phyloP scores from a whole-genome alignment of 192 early-diverging fungal genomes.

The Phycomyces blakesleeanus region DNA sequence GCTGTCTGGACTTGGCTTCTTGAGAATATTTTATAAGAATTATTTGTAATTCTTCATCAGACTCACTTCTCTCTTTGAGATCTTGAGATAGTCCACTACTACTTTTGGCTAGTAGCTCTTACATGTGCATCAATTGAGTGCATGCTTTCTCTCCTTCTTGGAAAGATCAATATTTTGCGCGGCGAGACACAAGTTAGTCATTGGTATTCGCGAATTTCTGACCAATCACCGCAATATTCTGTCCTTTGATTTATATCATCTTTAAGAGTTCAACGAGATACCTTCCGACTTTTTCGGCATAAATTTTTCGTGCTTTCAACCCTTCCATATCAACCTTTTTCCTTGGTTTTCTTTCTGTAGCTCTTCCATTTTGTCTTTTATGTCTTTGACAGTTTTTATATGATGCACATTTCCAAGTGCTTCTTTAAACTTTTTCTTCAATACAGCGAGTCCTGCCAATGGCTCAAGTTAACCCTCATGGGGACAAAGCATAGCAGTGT shows the following conservation, averaged over 20 bases:
- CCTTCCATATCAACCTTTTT: background rate
- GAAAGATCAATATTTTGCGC: background rate
- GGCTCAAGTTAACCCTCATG: conserved; percentile 99
- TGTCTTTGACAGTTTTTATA: background rate
- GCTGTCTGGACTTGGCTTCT: no score
- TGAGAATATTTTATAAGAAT: no score
- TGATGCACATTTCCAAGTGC: conserved; percentile 84
- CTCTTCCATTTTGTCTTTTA: conserved; percentile 53
- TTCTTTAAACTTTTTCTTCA: conserved; percentile 99
- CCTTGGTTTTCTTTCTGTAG: conserved; percentile 54
- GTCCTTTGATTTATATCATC: background rate
- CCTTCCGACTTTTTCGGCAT: background rate
- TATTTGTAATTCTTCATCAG: no score
- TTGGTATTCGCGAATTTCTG: background rate
- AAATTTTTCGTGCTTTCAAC: background rate
- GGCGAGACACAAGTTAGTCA: background rate
- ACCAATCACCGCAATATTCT: background rate
- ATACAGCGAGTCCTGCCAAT: conserved; percentile 71
- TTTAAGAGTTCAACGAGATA: background rate
- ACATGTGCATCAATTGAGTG: no score
- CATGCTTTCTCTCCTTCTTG: background rate
- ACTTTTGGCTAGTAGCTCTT: no score
- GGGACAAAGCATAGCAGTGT: conserved; percentile 98
- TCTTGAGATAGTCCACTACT: no score
- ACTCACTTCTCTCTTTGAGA: no score